These are phyloP conservation scores for Talaromyces sp. DNA, from an alignment of 2,329 filamentous ascomycete species.

Conservation along the genomic window DNA sequence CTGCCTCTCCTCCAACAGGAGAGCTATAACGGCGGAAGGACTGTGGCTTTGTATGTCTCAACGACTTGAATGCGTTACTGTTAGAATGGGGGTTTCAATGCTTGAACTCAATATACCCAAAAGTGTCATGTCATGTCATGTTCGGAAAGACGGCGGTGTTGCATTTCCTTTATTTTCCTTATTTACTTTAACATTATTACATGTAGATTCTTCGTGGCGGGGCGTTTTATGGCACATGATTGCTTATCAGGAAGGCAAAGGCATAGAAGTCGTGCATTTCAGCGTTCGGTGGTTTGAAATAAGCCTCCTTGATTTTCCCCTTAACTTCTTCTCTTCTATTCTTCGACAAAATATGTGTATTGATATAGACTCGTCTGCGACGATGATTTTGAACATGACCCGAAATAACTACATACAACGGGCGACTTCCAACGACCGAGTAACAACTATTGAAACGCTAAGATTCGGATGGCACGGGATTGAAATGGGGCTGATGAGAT, in stretches of 20 bases:
- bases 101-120: slow-evolving; percentile 1
- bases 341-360: neutral
- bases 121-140: neutral
- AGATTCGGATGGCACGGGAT: neutral
- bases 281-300: slow-evolving; percentile 7
- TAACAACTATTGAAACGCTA: neutral
- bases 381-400: neutral
- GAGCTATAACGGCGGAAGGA: neutral
- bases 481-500: no score
- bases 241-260: slow-evolving; percentile 1
- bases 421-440: neutral
- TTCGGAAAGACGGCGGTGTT: neutral
- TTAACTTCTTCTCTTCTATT: neutral
- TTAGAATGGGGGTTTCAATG: neutral
- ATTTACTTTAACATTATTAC: neutral
- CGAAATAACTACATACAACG: neutral
- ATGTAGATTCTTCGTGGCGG: neutral
- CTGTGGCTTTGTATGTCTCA: no score
- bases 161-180: neutral
- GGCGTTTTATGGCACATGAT: slow-evolving; percentile 7
- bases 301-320: neutral
- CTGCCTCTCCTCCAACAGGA: slow-evolving; percentile 8
- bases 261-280: slow-evolving; percentile 14
- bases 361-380: slow-evolving; percentile 1
- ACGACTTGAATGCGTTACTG: neutral